Evolutionary conservation across 306 rosid genomes (phyloP), one percentile per base, ranked within the genome.

Genomic region (cucumber (Cucumis sativus)): DNA sequence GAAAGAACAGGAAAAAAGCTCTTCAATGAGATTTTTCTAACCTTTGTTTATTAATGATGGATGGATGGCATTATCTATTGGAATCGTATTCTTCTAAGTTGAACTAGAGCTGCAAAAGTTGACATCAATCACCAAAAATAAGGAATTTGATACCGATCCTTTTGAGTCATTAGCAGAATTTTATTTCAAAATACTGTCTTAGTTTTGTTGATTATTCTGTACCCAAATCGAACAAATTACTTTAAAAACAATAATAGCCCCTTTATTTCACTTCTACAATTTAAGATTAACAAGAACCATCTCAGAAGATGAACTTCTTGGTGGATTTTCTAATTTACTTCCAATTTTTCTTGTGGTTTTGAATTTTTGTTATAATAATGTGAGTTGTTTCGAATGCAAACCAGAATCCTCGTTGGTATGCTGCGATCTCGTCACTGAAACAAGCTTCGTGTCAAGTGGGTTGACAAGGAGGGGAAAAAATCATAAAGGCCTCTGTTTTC

Each of bases 121-220:
- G 77, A 52, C 30, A 73, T 28, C 8, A 30, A 23, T 49, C 49
- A 73, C 77, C 52, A 33, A 52, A 71, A 73, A 73, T 11, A 73
- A 52, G 63, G 77, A 73, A 73, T 73, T 73, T 30, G 77, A 73
- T 51, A 37, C 77, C 33, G 30, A 73, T 51, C 41, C 49, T 23
- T 73, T 15, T 30, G 63, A 73, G 77, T 52, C 77, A 30, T 30
- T 73, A 52, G 62, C 62, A 16, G 6, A 52, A 54, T 73, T 73
- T 73, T 73, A 73, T 73, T 17, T 55, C 63, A 30, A 69, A 69
- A n/a, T 43, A 43, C 37, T 39, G 55, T 68, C 35, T 21, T 7
- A 3, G 57, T 13, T 14, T 39, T 69, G 30, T 41, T 41, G 56
- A 45, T 69, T 69, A 21, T 69, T 69, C 75, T 45, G 10, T 69